A percentile compares a stretch with the other conserved stretches of the same genome.
Conservation (phyloP, 2,329 filamentous ascomycete genomes). For the Hypoxylon sp. region DNA sequence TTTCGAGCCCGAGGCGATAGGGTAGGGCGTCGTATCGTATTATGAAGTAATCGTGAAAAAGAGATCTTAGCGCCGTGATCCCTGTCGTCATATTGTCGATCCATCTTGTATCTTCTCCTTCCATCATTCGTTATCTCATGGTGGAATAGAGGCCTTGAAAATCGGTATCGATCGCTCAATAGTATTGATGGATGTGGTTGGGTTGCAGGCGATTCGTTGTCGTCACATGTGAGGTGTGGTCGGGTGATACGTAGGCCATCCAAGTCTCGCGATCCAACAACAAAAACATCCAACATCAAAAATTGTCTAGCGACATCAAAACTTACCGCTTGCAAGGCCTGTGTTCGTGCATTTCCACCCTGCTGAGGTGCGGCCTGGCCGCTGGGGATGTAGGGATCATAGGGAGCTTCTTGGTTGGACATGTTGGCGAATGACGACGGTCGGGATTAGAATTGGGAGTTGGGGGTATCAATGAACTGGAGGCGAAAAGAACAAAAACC, state of each 20-base stretch:
- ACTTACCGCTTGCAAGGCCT: slow-evolving; percentile 86
- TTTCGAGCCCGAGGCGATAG: not conserved
- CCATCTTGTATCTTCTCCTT: slow-evolving; percentile 14
- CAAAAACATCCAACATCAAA: slow-evolving; percentile 15
- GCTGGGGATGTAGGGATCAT: slow-evolving; percentile 89
- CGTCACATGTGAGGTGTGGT: slow-evolving; percentile 11
- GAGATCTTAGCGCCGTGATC: not conserved
- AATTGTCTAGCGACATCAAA: slow-evolving; percentile 30
- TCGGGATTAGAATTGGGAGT: slow-evolving; percentile 13
- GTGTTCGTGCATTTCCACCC: slow-evolving; percentile 61
- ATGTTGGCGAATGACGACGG: slow-evolving; percentile 50
- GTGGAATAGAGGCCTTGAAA: not conserved
- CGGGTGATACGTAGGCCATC: slow-evolving; percentile 18
- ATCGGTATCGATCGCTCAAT: not conserved
- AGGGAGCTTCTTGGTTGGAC: slow-evolving; percentile 69
- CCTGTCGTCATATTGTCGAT: not conserved
- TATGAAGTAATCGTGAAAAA: not conserved
- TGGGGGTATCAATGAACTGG: not conserved
- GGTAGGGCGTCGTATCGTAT: not conserved
- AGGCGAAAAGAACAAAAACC: slow-evolving; percentile 8
- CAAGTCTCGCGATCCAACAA: slow-evolving; percentile 36
- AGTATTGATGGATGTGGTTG: slow-evolving; percentile 4
- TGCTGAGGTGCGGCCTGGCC: slow-evolving; percentile 61
- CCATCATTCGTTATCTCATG: not conserved
- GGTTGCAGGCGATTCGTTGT: not conserved